Evolutionary conservation across 2,329 filamentous ascomycete genomes (phyloP).

Genomic region (Ophiostoma tasmaniense): DNA sequence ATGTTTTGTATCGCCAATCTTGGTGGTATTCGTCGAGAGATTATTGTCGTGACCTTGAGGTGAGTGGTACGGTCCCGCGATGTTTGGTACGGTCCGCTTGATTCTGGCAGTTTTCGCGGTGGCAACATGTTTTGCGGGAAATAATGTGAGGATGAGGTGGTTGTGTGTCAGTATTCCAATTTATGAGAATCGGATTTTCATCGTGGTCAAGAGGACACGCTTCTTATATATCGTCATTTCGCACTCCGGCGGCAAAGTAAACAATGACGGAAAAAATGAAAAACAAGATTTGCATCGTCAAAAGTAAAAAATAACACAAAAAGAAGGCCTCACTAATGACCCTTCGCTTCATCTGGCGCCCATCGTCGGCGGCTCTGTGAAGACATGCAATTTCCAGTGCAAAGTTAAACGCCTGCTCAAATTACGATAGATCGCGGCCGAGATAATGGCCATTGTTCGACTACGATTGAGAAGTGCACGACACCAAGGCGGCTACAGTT

Average conservation of each 20-base stretch:
- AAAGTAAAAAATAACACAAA: neutral
- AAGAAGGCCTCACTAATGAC: neutral
- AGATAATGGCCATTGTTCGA: neutral
- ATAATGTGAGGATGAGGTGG: too few relatives aligned
- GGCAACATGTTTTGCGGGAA: neutral
- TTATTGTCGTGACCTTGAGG: too few relatives aligned
- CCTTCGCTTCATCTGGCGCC: neutral
- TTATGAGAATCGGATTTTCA: neutral
- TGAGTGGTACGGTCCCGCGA: neutral
- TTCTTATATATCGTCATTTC: neutral
- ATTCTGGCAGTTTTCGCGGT: too few relatives aligned
- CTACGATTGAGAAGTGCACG: neutral
- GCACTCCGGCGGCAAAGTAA: neutral
- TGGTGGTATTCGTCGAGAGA: too few relatives aligned
- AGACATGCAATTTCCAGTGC: neutral
- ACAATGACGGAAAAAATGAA: neutral
- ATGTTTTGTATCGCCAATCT: too few relatives aligned
- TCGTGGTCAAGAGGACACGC: neutral
- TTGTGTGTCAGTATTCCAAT: too few relatives aligned
- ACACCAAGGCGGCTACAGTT: neutral
- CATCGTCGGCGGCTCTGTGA: neutral
- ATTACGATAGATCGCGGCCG: neutral
- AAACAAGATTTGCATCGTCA: neutral
- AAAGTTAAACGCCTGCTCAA: neutral
- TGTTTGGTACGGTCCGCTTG: neutral